phyloP scores from a whole-genome alignment of 139 green algal genomes.

The Monoraphidium neglectum region DNA sequence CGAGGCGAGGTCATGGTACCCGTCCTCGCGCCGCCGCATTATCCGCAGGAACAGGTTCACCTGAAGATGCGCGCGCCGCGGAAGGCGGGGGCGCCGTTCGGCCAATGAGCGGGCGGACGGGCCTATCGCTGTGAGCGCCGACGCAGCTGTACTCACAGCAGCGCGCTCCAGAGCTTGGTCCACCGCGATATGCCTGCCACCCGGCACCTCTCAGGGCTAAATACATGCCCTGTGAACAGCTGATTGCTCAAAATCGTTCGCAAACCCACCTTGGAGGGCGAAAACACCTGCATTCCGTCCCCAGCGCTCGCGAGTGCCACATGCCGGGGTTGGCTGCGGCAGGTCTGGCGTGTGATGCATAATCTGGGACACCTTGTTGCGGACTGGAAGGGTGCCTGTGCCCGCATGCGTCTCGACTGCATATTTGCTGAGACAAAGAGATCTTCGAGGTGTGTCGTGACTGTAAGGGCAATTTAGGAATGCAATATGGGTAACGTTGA shows the following conservation, averaged over 20 bases:
- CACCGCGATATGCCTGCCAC: too few relatives aligned
- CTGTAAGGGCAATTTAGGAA: too few relatives aligned
- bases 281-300: slow-evolving; percentile 68
- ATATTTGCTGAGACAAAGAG: too few relatives aligned
- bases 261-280: slow-evolving; percentile 75
- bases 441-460: too few relatives aligned
- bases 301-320: not conserved
- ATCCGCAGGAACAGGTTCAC: slow-evolving; percentile 98
- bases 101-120: not conserved
- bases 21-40: slow-evolving; percentile 83
- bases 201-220: too few relatives aligned
- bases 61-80: slow-evolving; percentile 38
- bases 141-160: not conserved
- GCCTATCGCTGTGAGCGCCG: not conserved
- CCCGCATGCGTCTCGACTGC: too few relatives aligned
- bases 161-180: not conserved
- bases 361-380: too few relatives aligned
- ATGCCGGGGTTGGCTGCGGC: too few relatives aligned
- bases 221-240: not conserved
- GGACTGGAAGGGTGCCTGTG: too few relatives aligned
- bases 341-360: too few relatives aligned
- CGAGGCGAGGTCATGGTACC: slow-evolving; percentile 97
- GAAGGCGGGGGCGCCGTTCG: not conserved
- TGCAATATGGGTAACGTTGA: too few relatives aligned
- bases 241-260: not conserved